Evolutionary conservation across 1,284 basidiomycete species (phyloP).

Genomic region (Irpex sp.): DNA sequence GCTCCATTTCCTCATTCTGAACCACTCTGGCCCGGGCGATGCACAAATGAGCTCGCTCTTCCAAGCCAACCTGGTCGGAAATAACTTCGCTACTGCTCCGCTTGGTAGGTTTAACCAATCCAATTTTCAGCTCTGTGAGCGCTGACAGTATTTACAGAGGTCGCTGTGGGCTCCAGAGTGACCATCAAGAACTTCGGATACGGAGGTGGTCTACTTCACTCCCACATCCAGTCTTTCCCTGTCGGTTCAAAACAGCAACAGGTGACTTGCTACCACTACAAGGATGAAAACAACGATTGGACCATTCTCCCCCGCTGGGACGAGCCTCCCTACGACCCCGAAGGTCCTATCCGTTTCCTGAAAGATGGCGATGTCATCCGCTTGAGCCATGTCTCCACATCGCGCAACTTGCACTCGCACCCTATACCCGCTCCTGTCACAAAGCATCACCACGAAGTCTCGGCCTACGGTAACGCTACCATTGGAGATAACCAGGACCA

Average conservation of each 20-base stretch:
- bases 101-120: conserved; percentile 46
- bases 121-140: too few relatives aligned
- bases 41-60: conserved; percentile 98
- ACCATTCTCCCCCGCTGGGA: conserved; percentile 80
- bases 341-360: conserved; percentile 70
- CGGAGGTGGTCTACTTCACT: conserved; percentile 95
- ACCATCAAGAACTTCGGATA: conserved; percentile 98
- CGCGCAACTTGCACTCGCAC: conserved; percentile 94
- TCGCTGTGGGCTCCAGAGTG: conserved; percentile 88
- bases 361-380: conserved; percentile 79
- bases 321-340: conserved; percentile 59
- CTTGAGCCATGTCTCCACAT: conserved; percentile 79
- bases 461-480: conserved; percentile 87
- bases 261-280: conserved; percentile 99
- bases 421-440: conserved; percentile 84
- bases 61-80: conserved; percentile 95
- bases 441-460: conserved; percentile 90
- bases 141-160: conserved; percentile 45
- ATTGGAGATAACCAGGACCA: conserved; percentile 88
- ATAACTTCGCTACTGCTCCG: conserved; percentile 88
- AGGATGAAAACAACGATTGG: conserved; percentile 98
- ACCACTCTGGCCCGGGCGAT: conserved; percentile 93
- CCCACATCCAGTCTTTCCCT: conserved; percentile 94
- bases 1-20: conserved; percentile 92
- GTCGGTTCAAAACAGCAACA: conserved; percentile 94